Base-by-base conservation (phyloP, 2,329 filamentous ascomycete genomes). In the Fusarium hainanense region DNA sequence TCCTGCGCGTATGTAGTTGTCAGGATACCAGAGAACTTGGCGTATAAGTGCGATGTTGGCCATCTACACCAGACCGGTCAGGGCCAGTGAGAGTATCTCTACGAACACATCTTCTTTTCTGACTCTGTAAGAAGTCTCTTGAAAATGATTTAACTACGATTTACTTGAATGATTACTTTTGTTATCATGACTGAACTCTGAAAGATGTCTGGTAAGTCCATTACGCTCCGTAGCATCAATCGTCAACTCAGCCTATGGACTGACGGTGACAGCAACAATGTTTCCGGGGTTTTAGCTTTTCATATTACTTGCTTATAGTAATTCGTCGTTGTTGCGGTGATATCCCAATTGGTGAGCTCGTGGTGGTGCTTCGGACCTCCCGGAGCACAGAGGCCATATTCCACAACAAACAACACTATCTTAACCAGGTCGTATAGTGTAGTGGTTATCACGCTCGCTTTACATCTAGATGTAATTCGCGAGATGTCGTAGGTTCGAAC, bases 341-440 rank as follows among this genome's bases (percentile, higher is more conserved):
- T 37, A 37, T 37, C 34, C n/a, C 34, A 37, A n/a, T 37, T 16
- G 6, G 18, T 5, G 16, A 20, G n/a, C 14, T 14, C 13, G 28
- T 34, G 30, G 14, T 50, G 11, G 18, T 25, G 30, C 16, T 25
- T 34, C 16, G 11, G 13, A 9, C 28, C 12, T 34, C 11, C 5
- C 5, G 23, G 9, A 3, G 7, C 16, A 6, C 4, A 40, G 13
- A 4, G 16, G 4, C 2, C 16, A 51, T 51, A 14, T 18, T 2
- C 7, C 12, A 12, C 2, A n/a, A 40, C 13, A 30, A 6, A 13
- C 5, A n/a, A 2, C 6, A 4, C 13, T 2, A 2, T 1, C 3
- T 1, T 4, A 41, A 51, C 16, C 2, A 8, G 49, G 32, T 51
- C 49, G 49, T 51, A 4, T 51, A 2, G 32, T 51, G 23, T 41